Evolutionary conservation across 2,329 filamentous ascomycete species (phyloP).

Genomic region (Elsinoe australis): DNA sequence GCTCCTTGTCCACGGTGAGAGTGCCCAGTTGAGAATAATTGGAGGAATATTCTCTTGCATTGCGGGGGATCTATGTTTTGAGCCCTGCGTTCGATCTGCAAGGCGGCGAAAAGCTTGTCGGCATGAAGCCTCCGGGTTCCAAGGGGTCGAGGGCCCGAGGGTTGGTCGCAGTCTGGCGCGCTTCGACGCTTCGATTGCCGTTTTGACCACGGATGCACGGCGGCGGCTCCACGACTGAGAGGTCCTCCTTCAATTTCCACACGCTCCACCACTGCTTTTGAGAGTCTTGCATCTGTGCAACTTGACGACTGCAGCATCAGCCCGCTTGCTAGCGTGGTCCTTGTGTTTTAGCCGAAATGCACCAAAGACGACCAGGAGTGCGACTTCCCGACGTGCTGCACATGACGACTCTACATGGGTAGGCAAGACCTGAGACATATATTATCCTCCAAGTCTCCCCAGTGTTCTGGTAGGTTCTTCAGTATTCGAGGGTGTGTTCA

Average conservation of each 20-base stretch:
- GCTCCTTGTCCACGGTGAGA: too few species aligned
- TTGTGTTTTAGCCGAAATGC: not conserved
- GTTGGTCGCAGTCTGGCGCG: too few species aligned
- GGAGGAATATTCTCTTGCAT: too few species aligned
- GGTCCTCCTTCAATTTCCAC: not conserved
- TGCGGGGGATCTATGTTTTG: too few species aligned
- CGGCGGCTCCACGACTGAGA: not conserved
- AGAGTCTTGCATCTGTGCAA: not conserved
- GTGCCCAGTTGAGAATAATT: too few species aligned
- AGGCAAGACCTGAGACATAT: not conserved
- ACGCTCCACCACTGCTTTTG: not conserved
- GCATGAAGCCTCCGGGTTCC: slow-evolving; percentile 2
- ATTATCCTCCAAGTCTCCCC: too few species aligned
- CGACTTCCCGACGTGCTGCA: not conserved
- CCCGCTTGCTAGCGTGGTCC: too few species aligned
- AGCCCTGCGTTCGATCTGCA: not conserved
- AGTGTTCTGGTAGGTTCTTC: not conserved
- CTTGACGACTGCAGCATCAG: too few species aligned
- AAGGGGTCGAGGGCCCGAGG: not conserved
- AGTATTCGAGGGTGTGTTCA: not conserved
- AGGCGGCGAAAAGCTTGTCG: not conserved
- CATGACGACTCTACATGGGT: not conserved
- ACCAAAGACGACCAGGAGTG: too few species aligned
- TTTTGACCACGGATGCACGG: slow-evolving; percentile 4
- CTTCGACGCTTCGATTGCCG: not conserved